Percentiles rank a stretch among this genome's conserved stretches.
Evolutionary conservation across 2,329 filamentous ascomycete species (phyloP).

Genomic region (Cordyceps cateniannulata): DNA sequence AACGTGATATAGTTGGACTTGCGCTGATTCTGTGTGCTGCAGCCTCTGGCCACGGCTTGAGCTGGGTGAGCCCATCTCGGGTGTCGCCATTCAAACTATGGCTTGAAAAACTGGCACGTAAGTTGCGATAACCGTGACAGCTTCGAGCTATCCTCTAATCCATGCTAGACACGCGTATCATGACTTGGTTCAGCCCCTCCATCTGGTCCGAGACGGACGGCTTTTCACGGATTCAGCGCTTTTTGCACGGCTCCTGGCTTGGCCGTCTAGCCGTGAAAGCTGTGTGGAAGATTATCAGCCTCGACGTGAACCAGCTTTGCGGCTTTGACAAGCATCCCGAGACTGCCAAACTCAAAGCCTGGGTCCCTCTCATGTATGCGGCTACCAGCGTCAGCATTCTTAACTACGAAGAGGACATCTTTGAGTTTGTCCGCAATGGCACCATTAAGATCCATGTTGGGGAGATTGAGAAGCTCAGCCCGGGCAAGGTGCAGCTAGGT

Average conservation of each 20-base stretch:
- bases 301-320: conserved; percentile 48
- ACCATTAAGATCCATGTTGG: conserved; percentile 45
- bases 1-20: background rate
- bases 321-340: conserved; percentile 49
- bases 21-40: background rate
- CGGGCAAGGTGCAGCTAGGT: conserved; percentile 42
- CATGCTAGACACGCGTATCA: conserved; percentile 48
- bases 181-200: conserved; percentile 71
- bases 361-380: conserved; percentile 44
- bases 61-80: conserved; percentile 51
- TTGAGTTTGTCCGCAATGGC: conserved; percentile 48
- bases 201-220: conserved; percentile 62
- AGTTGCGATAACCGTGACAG: conserved; percentile 36
- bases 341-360: conserved; percentile 47
- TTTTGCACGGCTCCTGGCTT: conserved; percentile 51
- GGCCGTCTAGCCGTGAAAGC: conserved; percentile 48
- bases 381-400: conserved; percentile 51
- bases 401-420: conserved; percentile 53
- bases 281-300: conserved; percentile 53
- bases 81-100: conserved; percentile 62
- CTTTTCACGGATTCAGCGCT: conserved; percentile 44
- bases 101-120: conserved; percentile 60
- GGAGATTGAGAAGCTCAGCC: conserved; percentile 41
- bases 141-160: conserved; percentile 26
- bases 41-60: conserved; percentile 49